Evolutionary conservation across 768 basidiomycete genomes (phyloP).

Genomic region (Cubamyces lactineus): DNA sequence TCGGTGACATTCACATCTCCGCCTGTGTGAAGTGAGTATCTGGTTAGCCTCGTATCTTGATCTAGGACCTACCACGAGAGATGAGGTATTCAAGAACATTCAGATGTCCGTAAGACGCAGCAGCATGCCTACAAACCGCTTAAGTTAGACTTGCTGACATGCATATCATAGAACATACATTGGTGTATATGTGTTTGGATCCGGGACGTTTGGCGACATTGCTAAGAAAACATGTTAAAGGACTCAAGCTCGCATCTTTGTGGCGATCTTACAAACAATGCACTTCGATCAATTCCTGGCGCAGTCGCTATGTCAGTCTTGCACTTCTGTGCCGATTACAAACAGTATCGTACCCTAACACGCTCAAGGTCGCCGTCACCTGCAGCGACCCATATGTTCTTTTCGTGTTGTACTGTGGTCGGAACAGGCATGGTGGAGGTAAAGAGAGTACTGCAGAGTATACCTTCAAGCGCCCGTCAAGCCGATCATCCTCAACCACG

Average conservation of each 20-base stretch:
- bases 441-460: neutral
- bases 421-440: constrained; percentile 37
- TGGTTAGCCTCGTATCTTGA: constrained; percentile 14
- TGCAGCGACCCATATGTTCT: constrained; percentile 93
- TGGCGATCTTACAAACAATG: constrained; percentile 40
- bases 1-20: constrained; percentile 89
- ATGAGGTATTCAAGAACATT: constrained; percentile 79
- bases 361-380: constrained; percentile 85
- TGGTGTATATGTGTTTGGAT: constrained; percentile 78
- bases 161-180: constrained; percentile 50
- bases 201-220: constrained; percentile 71
- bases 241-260: constrained; percentile 6
- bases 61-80: constrained; percentile 52
- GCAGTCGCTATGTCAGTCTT: constrained; percentile 11
- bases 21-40: constrained; percentile 44
- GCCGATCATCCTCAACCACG: constrained; percentile 12
- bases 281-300: constrained; percentile 62
- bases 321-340: neutral
- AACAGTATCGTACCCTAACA: constrained; percentile 59
- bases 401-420: constrained; percentile 36
- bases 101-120: constrained; percentile 88
- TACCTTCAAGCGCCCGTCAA: neutral
- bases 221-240: constrained; percentile 29
- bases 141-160: neutral
- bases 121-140: constrained; percentile 72